Evolutionary conservation across 345 rosid species (phyloP).

Genomic region (Lepidium didymum): DNA sequence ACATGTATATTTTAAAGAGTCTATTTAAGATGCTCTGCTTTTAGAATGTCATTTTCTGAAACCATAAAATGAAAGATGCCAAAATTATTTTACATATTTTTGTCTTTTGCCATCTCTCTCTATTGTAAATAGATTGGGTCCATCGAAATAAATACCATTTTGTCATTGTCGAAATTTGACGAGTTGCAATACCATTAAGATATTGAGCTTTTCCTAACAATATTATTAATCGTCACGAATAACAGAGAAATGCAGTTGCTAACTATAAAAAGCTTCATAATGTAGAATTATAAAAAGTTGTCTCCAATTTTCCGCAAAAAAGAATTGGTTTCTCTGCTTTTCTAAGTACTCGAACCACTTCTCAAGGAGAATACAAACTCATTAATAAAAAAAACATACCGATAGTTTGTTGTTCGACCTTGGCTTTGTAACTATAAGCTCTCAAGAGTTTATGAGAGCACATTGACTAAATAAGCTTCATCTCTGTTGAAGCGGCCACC

Average conservation of each 20-base stretch:
- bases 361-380: conserved; percentile 19
- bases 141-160: conserved; percentile 15
- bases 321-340: conserved; percentile 1
- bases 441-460: conserved; percentile 27
- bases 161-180: conserved; percentile 20
- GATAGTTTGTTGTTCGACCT: neutral
- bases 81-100: neutral
- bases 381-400: neutral
- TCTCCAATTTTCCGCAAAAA: conserved; percentile 6
- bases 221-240: neutral
- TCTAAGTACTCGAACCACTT: conserved; percentile 1
- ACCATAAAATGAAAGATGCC: conserved; percentile 17
- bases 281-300: neutral
- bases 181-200: neutral
- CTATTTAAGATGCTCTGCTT: conserved; percentile 6
- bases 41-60: conserved; percentile 22
- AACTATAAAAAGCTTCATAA: neutral
- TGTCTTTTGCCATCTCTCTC: neutral
- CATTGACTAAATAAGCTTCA: neutral
- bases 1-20: too few relatives aligned
- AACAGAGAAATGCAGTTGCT: neutral
- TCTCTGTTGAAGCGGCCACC: conserved; percentile 10
- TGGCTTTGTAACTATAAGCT: conserved; percentile 1
- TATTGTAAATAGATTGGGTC: neutral
- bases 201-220: neutral